Evolutionary conservation across 768 basidiomycete genomes (phyloP), one percentile per base, ranked within the genome.

Genomic region (Terana coerulea): DNA sequence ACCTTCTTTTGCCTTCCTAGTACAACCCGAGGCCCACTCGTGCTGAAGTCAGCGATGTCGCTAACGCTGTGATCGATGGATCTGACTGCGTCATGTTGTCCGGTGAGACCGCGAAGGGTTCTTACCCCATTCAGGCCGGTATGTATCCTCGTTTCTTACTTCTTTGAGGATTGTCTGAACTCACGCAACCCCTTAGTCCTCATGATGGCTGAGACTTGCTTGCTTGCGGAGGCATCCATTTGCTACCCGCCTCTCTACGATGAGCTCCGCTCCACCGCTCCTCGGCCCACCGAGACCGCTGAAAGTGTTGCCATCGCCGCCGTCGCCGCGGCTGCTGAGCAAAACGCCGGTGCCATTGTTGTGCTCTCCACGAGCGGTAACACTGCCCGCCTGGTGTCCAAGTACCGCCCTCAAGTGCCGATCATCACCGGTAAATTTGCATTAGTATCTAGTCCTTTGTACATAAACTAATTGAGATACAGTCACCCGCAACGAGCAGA

Each of bases 71-170:
- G 51, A 85, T 99, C 43, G 97, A 99, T 67, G 97, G 97, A 53
- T 84, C 97, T 36, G 97, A 99, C 75, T 98, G 97, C 70, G 97
- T 99, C 69, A 99, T 99, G 97, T 75, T 99, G 69, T 98, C 95
- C 19, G 97, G 97, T 54, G 97, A 99, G 75, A 99, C 97, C 51
- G 97, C 97, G 53, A 99, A 98, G 77, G 97, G 97, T 55, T 74
- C 80, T 57, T 99, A 99, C 72, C 97, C 97, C 47, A 82, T 98
- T 65, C 85, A 95, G 69, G 95, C 97, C 46, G 93, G 92, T 88
- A 64, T 14, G 28, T 22, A 24, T 34, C 11, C 10, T 31, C 31
- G 1, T 51, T 37, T n/a, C 52, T 41, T 3, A n/a, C 14, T 14
- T 10, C 17, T 15, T 33, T 34, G 22, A 29, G n/a, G n/a, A 26